phyloP scores from a whole-genome alignment of 768 basidiomycete species.

The Daedaleopsis nitida region DNA sequence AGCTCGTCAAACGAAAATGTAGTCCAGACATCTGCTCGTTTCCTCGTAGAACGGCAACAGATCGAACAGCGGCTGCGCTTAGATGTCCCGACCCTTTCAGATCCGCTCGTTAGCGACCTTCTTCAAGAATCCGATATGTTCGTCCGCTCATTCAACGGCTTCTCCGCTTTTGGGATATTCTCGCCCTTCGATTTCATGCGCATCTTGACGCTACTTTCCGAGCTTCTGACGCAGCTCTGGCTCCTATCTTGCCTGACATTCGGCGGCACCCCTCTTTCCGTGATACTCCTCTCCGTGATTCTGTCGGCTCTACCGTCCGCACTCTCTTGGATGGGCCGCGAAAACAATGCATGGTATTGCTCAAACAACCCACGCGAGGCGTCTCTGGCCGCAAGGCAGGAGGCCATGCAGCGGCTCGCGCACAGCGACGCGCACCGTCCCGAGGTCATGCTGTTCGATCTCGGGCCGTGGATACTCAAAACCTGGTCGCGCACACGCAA shows the following conservation, averaged over 20 bases:
- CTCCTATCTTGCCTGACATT: slow-evolving; percentile 67
- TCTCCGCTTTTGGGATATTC: slow-evolving; percentile 73
- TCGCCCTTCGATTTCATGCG: slow-evolving; percentile 81
- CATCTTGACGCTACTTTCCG: slow-evolving; percentile 68
- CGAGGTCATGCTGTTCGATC: slow-evolving; percentile 80
- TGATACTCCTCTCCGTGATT: slow-evolving; percentile 60
- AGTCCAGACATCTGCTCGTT: slow-evolving; percentile 74
- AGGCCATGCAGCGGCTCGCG: slow-evolving; percentile 73
- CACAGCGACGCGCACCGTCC: slow-evolving; percentile 77
- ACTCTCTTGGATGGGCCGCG: slow-evolving; percentile 43
- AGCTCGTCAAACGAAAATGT: slow-evolving; percentile 71
- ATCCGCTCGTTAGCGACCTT: slow-evolving; percentile 72
- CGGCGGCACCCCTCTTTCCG: slow-evolving; percentile 51
- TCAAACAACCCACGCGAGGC: slow-evolving; percentile 57
- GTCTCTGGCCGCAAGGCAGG: slow-evolving; percentile 68
- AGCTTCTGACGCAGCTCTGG: slow-evolving; percentile 71
- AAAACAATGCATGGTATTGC: slow-evolving; percentile 44
- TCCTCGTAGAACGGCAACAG: slow-evolving; percentile 77
- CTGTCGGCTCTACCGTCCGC: slow-evolving; percentile 64
- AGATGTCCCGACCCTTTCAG: slow-evolving; percentile 77
- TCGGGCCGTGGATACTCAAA: slow-evolving; percentile 82
- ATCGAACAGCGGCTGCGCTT: slow-evolving; percentile 75
- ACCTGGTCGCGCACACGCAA: slow-evolving; percentile 72
- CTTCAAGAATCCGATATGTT: slow-evolving; percentile 88
- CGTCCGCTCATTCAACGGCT: slow-evolving; percentile 75